phyloP scores from a whole-genome alignment of 2,329 filamentous ascomycete species.

The Arthroderma sp. region DNA sequence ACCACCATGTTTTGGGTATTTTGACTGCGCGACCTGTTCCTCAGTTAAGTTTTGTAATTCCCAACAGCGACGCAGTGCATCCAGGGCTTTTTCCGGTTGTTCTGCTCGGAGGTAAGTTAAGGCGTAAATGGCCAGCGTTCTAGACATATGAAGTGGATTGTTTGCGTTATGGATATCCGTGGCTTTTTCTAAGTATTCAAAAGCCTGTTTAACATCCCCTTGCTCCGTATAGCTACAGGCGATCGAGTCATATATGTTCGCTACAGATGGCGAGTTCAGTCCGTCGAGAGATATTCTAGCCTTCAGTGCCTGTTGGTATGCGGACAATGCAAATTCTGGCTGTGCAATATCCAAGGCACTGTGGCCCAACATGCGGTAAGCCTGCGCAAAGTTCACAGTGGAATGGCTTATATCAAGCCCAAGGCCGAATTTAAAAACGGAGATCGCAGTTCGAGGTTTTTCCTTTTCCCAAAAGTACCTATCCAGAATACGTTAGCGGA shows the following conservation, averaged over 20 bases:
- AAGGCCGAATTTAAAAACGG: constrained; percentile 15
- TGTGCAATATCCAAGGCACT: constrained; percentile 20
- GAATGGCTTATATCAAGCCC: constrained; percentile 14
- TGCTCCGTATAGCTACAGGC: constrained; percentile 1
- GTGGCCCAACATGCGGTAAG: constrained; percentile 20
- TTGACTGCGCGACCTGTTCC: constrained; percentile 1
- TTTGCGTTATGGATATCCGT: constrained; percentile 1
- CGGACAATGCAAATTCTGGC: constrained; percentile 12
- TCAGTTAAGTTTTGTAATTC: constrained; percentile 1
- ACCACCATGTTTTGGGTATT: constrained; percentile 11
- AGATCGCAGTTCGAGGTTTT: constrained; percentile 14
- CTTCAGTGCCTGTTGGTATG: constrained; percentile 6
- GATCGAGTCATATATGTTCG: constrained; percentile 5
- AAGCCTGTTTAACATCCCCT: not conserved
- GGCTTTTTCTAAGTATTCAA: constrained; percentile 3
- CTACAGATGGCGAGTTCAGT: constrained; percentile 1
- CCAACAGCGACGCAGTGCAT: constrained; percentile 7
- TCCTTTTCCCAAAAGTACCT: constrained; percentile 24
- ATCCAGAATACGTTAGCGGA: not conserved
- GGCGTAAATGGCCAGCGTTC: constrained; percentile 9
- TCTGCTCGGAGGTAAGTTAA: constrained; percentile 8
- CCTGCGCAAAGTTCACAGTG: constrained; percentile 17
- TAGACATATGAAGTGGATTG: not conserved
- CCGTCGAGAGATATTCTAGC: not conserved
- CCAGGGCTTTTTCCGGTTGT: constrained; percentile 7